Percentiles rank a stretch among this genome's conserved stretches.
Conservation (phyloP, 2,329 filamentous ascomycete genomes). For the Penicillium brevicompactum region DNA sequence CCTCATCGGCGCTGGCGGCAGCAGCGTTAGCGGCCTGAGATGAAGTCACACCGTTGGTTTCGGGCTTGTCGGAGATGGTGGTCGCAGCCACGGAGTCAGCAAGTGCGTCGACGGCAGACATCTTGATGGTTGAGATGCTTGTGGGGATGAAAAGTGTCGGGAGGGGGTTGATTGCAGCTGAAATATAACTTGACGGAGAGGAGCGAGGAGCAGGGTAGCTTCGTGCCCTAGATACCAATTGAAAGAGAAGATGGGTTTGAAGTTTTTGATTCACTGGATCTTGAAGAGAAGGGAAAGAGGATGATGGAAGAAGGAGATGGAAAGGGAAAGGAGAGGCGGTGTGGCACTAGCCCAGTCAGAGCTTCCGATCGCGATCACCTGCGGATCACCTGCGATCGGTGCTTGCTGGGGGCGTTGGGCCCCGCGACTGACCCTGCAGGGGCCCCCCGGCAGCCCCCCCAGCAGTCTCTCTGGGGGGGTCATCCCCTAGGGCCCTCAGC, state of each 20-base stretch:
- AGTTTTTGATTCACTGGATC: constrained; percentile 20
- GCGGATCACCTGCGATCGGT: constrained; percentile 3
- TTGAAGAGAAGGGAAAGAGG: constrained; percentile 25
- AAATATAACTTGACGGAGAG: constrained; percentile 60
- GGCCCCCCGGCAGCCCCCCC: neutral
- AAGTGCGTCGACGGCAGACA: constrained; percentile 80
- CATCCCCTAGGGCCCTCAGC: neutral
- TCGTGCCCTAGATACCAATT: constrained; percentile 74
- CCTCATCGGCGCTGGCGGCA: constrained; percentile 95
- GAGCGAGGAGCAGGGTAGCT: constrained; percentile 70
- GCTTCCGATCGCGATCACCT: neutral
- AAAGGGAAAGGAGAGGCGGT: constrained; percentile 27
- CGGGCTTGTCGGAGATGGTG: constrained; percentile 58
- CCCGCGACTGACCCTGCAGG: no score
- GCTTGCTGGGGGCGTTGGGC: neutral
- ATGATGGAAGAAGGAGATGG: constrained; percentile 19
- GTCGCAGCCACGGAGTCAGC: constrained; percentile 67
- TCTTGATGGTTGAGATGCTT: constrained; percentile 55
- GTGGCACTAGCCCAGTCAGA: constrained; percentile 19
- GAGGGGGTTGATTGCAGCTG: constrained; percentile 29
- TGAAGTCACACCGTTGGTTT: constrained; percentile 60
- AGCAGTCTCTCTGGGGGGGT: neutral
- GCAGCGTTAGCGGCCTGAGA: constrained; percentile 80
- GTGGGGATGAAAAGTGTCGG: constrained; percentile 33
- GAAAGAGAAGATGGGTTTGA: constrained; percentile 27